A percentile compares a stretch with the other conserved stretches of the same genome.
phyloP scores from a whole-genome alignment of 495 filamentous ascomycete species.

The Tetracladium marchalianum region DNA sequence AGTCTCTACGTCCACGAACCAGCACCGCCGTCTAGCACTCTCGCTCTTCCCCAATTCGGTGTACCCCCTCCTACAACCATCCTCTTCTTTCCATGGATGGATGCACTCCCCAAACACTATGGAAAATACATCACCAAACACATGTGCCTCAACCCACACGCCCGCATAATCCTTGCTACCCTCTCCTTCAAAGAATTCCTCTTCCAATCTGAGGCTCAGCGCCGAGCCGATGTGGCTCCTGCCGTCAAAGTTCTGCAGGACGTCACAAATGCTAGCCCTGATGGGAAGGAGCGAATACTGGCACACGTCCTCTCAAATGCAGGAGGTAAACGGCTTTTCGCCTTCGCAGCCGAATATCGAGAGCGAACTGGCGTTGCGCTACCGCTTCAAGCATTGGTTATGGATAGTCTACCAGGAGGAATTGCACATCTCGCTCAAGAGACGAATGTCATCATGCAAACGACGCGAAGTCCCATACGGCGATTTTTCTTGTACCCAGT shows the following conservation, averaged over 20 bases:
- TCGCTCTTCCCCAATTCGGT: no score
- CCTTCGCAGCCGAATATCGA: slow-evolving; percentile 18
- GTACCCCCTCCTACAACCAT: slow-evolving; percentile 14
- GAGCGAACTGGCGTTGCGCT: slow-evolving; percentile 15
- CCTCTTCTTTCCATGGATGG: slow-evolving; percentile 29
- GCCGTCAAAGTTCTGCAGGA: not conserved
- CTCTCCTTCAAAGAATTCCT: not conserved
- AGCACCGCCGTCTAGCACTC: no score
- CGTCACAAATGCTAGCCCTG: not conserved
- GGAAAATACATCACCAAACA: slow-evolving; percentile 30
- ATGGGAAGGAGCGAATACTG: slow-evolving; percentile 17
- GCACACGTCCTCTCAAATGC: slow-evolving; percentile 30
- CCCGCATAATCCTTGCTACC: slow-evolving; percentile 23
- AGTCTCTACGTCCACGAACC: no score
- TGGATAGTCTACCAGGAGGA: slow-evolving; percentile 27
- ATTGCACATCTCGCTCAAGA: slow-evolving; percentile 14
- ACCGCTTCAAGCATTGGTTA: slow-evolving; percentile 18
- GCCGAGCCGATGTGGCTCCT: not conserved
- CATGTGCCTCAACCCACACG: slow-evolving; percentile 24
- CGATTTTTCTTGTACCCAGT: slow-evolving; percentile 16
- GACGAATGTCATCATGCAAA: slow-evolving; percentile 11
- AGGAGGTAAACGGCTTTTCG: slow-evolving; percentile 18
- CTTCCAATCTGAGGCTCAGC: not conserved
- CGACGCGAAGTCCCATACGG: slow-evolving; percentile 13
- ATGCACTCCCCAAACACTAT: slow-evolving; percentile 26